Evolutionary conservation across 345 rosid genomes (phyloP).

Genomic region (Mallotus nudiflorus): DNA sequence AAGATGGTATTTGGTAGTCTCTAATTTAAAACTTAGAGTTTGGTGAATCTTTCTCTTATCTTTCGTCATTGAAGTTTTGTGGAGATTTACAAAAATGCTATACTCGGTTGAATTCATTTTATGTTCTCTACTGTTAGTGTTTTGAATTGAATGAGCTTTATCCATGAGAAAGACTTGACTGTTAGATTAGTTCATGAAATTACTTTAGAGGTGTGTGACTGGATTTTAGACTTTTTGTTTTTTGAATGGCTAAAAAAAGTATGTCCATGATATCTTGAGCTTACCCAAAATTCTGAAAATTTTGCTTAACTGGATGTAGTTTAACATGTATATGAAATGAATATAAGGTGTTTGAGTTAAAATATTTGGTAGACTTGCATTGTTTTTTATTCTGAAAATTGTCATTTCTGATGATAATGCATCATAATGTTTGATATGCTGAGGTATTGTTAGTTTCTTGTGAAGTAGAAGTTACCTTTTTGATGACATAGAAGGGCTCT

Average conservation of each 20-base stretch:
- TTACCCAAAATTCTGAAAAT: slow-evolving; percentile 2
- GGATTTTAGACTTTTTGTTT: neutral
- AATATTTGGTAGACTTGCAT: neutral
- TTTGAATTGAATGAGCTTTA: neutral
- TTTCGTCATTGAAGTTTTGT: neutral
- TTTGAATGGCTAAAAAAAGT: neutral
- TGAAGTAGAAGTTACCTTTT: slow-evolving; percentile 47
- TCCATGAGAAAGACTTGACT: neutral
- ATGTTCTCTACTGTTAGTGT: neutral
- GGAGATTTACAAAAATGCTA: neutral
- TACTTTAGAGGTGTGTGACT: neutral
- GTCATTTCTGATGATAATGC: neutral
- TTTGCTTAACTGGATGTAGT: neutral
- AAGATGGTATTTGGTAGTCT: neutral
- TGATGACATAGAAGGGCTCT: slow-evolving; percentile 77
- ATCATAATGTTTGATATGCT: neutral
- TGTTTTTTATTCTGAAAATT: neutral
- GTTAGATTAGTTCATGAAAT: neutral
- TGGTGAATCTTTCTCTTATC: neutral
- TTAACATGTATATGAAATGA: neutral
- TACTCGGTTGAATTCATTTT: neutral
- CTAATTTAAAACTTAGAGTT: neutral
- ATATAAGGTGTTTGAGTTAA: neutral
- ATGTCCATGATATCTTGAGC: neutral
- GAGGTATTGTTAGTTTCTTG: slow-evolving; percentile 1